phyloP scores from a whole-genome alignment of 208 protist genomes.

The Porcisia hertigi region DNA sequence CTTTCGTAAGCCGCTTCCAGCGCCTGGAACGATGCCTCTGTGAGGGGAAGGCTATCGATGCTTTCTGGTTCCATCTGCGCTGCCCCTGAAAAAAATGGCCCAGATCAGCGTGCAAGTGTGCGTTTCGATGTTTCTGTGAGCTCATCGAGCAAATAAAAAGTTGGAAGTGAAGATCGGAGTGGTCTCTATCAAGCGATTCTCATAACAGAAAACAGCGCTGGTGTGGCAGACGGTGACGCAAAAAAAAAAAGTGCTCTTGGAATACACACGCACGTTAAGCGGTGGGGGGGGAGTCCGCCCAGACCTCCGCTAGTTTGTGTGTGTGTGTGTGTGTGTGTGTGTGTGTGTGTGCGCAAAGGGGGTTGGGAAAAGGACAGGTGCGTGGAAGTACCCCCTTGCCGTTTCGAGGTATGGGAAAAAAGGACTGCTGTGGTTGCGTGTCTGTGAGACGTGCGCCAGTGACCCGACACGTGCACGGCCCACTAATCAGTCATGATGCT shows the following conservation, averaged over 20 bases:
- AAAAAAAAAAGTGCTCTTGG: too few species aligned
- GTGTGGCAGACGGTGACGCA: neutral
- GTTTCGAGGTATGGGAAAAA: neutral
- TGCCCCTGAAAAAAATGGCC: neutral
- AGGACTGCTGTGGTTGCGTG: neutral
- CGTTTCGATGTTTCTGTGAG: neutral
- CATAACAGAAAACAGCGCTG: neutral
- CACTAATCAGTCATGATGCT: neutral
- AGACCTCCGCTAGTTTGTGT: neutral
- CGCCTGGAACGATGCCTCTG: constrained; percentile 16
- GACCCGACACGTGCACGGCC: neutral
- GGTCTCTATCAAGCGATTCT: too few species aligned
- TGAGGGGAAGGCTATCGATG: constrained; percentile 16
- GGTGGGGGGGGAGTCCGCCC: neutral
- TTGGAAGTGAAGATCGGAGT: neutral
- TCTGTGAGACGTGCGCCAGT: neutral
- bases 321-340: too few species aligned
- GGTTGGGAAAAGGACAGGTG: neutral
- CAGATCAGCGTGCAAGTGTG: too few species aligned
- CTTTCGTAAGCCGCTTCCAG: constrained; percentile 26
- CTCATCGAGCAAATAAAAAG: neutral
- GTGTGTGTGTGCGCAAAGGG: neutral
- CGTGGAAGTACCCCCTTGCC: neutral
- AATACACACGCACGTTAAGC: neutral
- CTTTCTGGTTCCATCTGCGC: neutral